Base-by-base conservation (phyloP, 2,329 filamentous ascomycete species). In the Myriosclerotinia curreyana region DNA sequence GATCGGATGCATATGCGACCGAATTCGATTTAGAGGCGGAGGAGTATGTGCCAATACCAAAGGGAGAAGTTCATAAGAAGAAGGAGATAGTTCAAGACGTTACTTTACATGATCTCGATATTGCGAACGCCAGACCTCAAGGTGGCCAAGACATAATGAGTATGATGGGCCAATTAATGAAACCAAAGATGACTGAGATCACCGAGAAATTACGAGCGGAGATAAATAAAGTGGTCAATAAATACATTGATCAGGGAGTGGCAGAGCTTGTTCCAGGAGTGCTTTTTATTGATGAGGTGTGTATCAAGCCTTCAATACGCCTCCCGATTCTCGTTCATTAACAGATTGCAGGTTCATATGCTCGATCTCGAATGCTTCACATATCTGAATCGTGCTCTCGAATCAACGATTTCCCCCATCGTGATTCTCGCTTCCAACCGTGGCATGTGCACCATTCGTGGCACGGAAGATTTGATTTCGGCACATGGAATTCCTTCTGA, bases 151-250 rank as follows among this genome's bases (percentile, higher is more conserved):
- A 99, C 77, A 96, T 99, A 70, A 98, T 99, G 93, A 97, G 93
- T 81, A 98, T 99, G 95, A 98, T 99, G 94, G 95, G 95, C 73
- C 95, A 99, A 79, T 80, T 99, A 74, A 97, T 98, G 92, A 98
- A 98, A 84, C 95, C 95, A 67, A 96, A 96, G 82, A 97, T 97
- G 87, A 99, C 95, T 7, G 95, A 99, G 77, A 98, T 99, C 74
- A 99, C 95, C 38, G 95, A 99, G 79, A 99, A 99, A 81, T 81
- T 99, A 74, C 86, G 95, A 66, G 82, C 86, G 64, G 95, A 99
- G 80, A 98, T 99, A 81, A 97, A 99, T 85, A 98, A 98, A 81
- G 94, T 99, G 38, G 95, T 99, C 70, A 96, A 92, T 83, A 92
- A 94, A 77, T 99, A 98, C 79, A 99, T 99, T 71, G 95, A 98